Base-by-base conservation (phyloP, 2,329 filamentous ascomycete genomes). In the Calycina marina region DNA sequence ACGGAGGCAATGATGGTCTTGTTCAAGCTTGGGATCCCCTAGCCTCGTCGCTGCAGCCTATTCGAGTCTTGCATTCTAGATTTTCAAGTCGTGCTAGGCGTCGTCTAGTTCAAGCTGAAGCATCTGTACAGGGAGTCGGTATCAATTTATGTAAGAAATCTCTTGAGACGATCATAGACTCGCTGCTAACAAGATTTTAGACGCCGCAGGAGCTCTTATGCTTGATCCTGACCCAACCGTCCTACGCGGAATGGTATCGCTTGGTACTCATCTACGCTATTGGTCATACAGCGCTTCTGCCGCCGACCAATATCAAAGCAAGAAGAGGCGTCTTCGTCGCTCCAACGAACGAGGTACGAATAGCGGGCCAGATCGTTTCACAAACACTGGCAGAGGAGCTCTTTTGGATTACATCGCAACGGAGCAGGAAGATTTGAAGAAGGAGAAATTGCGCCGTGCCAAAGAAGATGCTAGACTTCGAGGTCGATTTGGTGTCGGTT, bases 1-100 rank as follows among this genome's bases (percentile, higher is more conserved):
- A 93, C 52, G 90, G 90, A 30, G 90, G 90, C 15, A 93, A 81
- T 44, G 90, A 98, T 56, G 88, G 90, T 1, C 69, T 96, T 3
- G 88, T 93, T 4, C 90, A 96, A 54, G 82, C 85, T 4, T 98
- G 90, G 90, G 90, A 98, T 58, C 82, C 81, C n/a, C 62, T 98
- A 28, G 83, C 77, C 1, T 96, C 88, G 2, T 79, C 69, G 0
- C 57, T 67, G 12, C 73, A 77, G 13, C 83, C 90, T 0, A 69
- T 96, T 31, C 74, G 85, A 24, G 96, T 85, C 0, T 63, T 98
- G 33, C 86, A 93, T 50, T 83, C 84, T 3, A 75, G 80, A 10
- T 85, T 88, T 43, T 81, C 81, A 2, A 77, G 80, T 5, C 75
- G 84, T 16, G 78, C 86, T 31, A 80, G 86, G 40, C 81, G 86